These are phyloP conservation scores for Sarcodon sp. DNA, from an alignment of 768 basidiomycete genomes.

Conservation along the genomic window DNA sequence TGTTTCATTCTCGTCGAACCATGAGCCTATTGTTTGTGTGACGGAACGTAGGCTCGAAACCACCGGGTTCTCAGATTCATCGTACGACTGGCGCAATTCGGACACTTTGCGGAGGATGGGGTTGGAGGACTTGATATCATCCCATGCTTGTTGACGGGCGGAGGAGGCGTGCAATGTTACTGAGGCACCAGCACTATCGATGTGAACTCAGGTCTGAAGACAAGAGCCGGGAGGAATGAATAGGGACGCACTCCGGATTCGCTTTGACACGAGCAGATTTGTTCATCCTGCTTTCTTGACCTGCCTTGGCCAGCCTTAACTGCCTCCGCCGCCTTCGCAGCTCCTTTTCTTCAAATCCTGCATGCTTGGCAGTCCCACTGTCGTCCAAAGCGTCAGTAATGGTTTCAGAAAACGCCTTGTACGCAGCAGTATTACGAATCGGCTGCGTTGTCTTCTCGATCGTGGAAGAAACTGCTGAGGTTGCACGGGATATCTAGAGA, in stretches of 20 bases:
- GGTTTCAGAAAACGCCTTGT: slow-evolving; percentile 83
- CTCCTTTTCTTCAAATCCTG: slow-evolving; percentile 94
- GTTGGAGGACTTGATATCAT: slow-evolving; percentile 65
- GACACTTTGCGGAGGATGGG: slow-evolving; percentile 53
- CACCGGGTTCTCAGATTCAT: slow-evolving; percentile 90
- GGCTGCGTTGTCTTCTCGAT: slow-evolving; percentile 89
- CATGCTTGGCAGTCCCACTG: slow-evolving; percentile 85
- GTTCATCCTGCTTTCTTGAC: slow-evolving; percentile 49
- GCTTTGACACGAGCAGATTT: slow-evolving; percentile 37
- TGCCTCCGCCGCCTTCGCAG: slow-evolving; percentile 72
- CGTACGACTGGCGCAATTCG: slow-evolving; percentile 56
- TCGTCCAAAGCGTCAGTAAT: slow-evolving; percentile 90
- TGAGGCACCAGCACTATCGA: slow-evolving; percentile 70
- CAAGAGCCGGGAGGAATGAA: not conserved
- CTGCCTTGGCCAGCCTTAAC: slow-evolving; percentile 74
- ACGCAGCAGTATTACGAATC: slow-evolving; percentile 92
- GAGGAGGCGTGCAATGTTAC: slow-evolving; percentile 78
- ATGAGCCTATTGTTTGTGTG: slow-evolving; percentile 74
- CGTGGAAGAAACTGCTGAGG: slow-evolving; percentile 73
- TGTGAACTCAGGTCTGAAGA: not conserved
- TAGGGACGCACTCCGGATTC: slow-evolving; percentile 65
- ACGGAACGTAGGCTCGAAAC: slow-evolving; percentile 71
- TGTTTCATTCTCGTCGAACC: slow-evolving; percentile 96
- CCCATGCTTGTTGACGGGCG: slow-evolving; percentile 70
- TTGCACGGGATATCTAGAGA: slow-evolving; percentile 75